These are phyloP conservation scores for Chimonanthus praecox DNA, from an alignment of 164 flowering plant species.

Conservation along the genomic window DNA sequence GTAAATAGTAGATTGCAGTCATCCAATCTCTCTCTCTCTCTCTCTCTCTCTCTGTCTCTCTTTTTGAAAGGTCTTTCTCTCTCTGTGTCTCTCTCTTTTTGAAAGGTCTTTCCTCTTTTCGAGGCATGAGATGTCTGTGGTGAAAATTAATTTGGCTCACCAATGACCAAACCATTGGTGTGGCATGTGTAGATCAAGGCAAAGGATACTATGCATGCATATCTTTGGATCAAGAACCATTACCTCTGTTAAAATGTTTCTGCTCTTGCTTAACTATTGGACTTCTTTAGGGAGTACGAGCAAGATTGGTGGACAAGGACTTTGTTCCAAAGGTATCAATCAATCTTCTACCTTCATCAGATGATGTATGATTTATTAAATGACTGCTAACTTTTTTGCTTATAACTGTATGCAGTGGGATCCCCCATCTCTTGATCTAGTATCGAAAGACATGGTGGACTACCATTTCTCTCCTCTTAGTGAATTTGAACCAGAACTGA, in stretches of 20 bases:
- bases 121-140: background rate
- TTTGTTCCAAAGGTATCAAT: constrained; percentile 76
- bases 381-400: background rate
- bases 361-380: background rate
- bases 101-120: too few relatives aligned
- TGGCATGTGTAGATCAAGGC: background rate
- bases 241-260: background rate
- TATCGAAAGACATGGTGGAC: constrained; percentile 84
- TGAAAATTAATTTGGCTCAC: background rate
- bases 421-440: constrained; percentile 58
- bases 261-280: background rate
- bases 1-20: background rate
- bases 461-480: constrained; percentile 43
- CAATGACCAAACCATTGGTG: background rate
- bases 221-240: background rate
- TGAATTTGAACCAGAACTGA: constrained; percentile 60
- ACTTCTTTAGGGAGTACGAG: constrained; percentile 67
- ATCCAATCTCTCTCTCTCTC: background rate
- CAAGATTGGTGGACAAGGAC: constrained; percentile 79
- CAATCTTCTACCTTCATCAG: background rate
- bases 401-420: constrained; percentile 64
- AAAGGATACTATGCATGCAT: background rate
- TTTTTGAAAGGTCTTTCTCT: too few relatives aligned
- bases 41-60: too few relatives aligned
- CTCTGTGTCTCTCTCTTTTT: too few relatives aligned